phyloP scores from a whole-genome alignment of 2,329 filamentous ascomycete species.

The Pseudogymnoascus sp. region DNA sequence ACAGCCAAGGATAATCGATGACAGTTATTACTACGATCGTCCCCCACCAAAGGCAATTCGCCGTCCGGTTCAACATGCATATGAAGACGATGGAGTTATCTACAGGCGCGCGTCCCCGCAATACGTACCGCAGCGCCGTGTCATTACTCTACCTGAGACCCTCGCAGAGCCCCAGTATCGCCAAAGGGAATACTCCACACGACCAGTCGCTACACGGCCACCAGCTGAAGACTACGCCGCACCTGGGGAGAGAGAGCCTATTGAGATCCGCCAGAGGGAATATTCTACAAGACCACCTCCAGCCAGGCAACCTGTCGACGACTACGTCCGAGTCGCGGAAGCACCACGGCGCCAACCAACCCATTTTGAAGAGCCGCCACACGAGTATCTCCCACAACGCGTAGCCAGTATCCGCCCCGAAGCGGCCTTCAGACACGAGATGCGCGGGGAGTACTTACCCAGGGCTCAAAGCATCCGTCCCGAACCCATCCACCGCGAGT shows the following conservation, averaged over 20 bases:
- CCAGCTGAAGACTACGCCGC: conserved; percentile 41
- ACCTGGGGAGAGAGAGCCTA: conserved; percentile 29
- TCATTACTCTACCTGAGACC: conserved; percentile 57
- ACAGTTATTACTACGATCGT: conserved; percentile 60
- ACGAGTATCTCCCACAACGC: conserved; percentile 38
- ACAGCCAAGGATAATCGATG: conserved; percentile 39
- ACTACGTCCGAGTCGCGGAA: not conserved
- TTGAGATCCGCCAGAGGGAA: conserved; percentile 12
- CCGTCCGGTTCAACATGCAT: conserved; percentile 30
- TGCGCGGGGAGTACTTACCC: conserved; percentile 34
- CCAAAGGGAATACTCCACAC: conserved; percentile 50
- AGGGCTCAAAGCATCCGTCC: conserved; percentile 38
- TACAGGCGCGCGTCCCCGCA: conserved; percentile 46
- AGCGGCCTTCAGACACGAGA: conserved; percentile 35
- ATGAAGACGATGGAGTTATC: conserved; percentile 42
- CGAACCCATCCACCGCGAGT: conserved; percentile 34
- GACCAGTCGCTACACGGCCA: conserved; percentile 33
- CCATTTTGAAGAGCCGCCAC: conserved; percentile 35
- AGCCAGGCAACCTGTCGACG: not conserved
- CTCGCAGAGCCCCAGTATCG: conserved; percentile 42
- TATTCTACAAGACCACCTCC: not conserved
- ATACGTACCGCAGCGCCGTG: conserved; percentile 43
- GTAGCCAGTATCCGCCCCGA: conserved; percentile 32
- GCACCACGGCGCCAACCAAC: conserved; percentile 20
- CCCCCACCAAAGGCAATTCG: conserved; percentile 24